Conservation (phyloP, 2,329 filamentous ascomycete species). For the Plectosphaerella cucumerina region DNA sequence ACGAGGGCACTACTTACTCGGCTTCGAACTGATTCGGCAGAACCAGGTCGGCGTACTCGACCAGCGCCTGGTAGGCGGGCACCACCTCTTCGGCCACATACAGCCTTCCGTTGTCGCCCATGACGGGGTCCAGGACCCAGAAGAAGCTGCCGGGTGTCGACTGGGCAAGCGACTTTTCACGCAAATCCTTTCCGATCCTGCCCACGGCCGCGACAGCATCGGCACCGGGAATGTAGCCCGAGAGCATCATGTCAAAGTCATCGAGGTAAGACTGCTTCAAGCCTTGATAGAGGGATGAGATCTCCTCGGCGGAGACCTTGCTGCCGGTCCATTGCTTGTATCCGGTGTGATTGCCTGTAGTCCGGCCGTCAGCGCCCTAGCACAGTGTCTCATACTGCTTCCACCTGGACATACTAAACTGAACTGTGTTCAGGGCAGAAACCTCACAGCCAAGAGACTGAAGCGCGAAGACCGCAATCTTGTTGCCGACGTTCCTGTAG, state of each 20-base stretch:
- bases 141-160: constrained; percentile 71
- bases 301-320: constrained; percentile 74
- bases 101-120: constrained; percentile 90
- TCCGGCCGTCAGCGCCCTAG: background rate
- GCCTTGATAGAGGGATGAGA: constrained; percentile 78
- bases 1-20: constrained; percentile 62
- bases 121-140: constrained; percentile 96
- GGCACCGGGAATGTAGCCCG: constrained; percentile 89
- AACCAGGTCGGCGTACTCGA: constrained; percentile 83
- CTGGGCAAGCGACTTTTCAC: constrained; percentile 51
- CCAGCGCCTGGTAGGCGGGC: constrained; percentile 78
- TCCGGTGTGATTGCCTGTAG: constrained; percentile 85
- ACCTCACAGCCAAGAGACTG: constrained; percentile 93
- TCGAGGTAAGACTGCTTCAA: constrained; percentile 79
- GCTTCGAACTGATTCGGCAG: constrained; percentile 97
- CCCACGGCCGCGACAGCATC: constrained; percentile 81
- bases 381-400: background rate
- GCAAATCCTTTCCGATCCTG: constrained; percentile 75
- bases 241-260: constrained; percentile 90
- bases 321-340: constrained; percentile 88
- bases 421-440: constrained; percentile 89
- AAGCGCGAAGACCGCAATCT: constrained; percentile 92
- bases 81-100: constrained; percentile 92
- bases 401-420: constrained; percentile 71
- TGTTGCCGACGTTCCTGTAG: constrained; percentile 90